Base-by-base conservation (phyloP, 164 flowering plant species). In the Nymphaea colorata region DNA sequence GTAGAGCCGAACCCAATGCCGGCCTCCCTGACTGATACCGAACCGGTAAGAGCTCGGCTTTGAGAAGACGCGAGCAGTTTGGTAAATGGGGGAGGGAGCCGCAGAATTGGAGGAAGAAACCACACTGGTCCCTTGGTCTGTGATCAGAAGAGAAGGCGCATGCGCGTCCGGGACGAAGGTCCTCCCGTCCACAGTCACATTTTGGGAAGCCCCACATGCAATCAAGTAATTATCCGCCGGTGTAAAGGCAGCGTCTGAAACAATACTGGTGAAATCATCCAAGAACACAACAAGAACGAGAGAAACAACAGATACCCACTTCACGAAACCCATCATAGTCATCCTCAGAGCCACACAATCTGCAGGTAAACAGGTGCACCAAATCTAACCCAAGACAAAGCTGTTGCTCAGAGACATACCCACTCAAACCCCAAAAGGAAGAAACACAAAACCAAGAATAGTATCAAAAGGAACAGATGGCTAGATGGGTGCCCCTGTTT, bases 1-100 rank as follows among this genome's bases (percentile, higher is more conserved):
- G 64, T 78, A 70, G 15, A 78, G 74, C 10, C 81, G 78, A 44
- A 78, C 62, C 78, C 78, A 78, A 47, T 78, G 81, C 41, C 76
- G 69, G 5, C 81, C 81, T 41, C 66, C 18, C 61, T 66, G 71
- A 43, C 61, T 66, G 72, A 78, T 75, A 17, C 64, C 6, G 47
- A 78, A 78, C 57, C 71, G 61, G 45, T 75, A 78, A 5, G 75
- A 70, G 42, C 76, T 60, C 4, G 70, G 61, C 12, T 65, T 6
- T 16, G 69, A 42, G 67, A 78, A 78, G 41, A 78, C 36, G 15
- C 81, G 66, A 2, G 68, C 64, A 10, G 81, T 72, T 42, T 64
- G 74, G 57, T 73, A 68, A 25, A 78, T 70, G 18, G 81, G 81
- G 74, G 76, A 75, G 2, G 76, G 76, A 66, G 65, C 66, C 62